Conservation (phyloP, 305 asterid genomes). For the Andrographis paniculata region DNA sequence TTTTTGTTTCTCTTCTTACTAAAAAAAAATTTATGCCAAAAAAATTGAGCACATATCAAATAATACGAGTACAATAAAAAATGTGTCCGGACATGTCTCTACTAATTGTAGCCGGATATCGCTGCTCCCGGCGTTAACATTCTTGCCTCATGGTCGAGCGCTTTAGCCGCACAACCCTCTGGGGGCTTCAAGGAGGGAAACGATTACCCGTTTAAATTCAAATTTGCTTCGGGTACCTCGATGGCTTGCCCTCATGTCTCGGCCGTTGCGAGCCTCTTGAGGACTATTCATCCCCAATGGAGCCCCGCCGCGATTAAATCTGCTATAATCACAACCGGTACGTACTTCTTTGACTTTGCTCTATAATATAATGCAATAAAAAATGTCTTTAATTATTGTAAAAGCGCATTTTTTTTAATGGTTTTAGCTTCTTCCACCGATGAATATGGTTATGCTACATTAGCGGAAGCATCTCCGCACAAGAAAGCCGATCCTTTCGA, state of each 20-base stretch:
- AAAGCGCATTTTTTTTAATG: background rate
- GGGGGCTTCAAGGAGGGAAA: slow-evolving; percentile 3
- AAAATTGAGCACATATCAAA: too few relatives aligned
- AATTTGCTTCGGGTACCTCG: slow-evolving; percentile 28
- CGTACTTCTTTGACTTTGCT: too few relatives aligned
- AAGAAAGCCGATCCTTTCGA: slow-evolving; percentile 31
- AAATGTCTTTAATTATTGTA: background rate
- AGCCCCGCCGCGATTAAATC: slow-evolving; percentile 33
- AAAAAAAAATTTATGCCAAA: too few relatives aligned
- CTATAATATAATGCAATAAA: background rate
- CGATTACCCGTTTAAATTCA: slow-evolving; percentile 16
- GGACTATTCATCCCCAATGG: slow-evolving; percentile 24
- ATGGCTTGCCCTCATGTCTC: slow-evolving; percentile 34
- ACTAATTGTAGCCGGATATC: slow-evolving; percentile 24
- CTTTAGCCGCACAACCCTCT: slow-evolving; percentile 12
- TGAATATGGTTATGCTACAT: slow-evolving; percentile 19
- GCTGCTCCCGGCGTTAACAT: slow-evolving; percentile 31
- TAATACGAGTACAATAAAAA: too few relatives aligned
- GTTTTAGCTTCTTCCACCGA: slow-evolving; percentile 21
- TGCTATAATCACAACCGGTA: slow-evolving; percentile 28
- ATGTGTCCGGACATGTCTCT: too few relatives aligned
- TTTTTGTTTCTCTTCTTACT: too few relatives aligned
- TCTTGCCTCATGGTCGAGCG: slow-evolving; percentile 24
- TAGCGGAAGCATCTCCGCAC: slow-evolving; percentile 33
- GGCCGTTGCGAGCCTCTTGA: slow-evolving; percentile 24